These are phyloP conservation scores for Ramularia endophylla DNA, from an alignment of 2,329 filamentous ascomycete species.

Conservation along the genomic window DNA sequence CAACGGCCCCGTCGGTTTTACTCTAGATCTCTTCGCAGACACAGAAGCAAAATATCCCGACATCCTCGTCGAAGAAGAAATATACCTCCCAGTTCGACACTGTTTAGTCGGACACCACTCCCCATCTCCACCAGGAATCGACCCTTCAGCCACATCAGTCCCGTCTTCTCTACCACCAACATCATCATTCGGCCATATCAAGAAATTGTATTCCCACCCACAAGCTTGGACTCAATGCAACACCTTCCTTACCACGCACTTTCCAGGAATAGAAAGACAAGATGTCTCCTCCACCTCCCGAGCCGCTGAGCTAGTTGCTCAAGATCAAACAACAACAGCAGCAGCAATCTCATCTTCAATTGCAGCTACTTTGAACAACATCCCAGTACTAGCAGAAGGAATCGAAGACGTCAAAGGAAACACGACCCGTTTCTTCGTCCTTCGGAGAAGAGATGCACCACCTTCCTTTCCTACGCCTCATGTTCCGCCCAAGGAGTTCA, in stretches of 20 bases:
- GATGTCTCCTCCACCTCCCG: conserved; percentile 82
- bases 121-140: conserved; percentile 1
- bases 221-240: conserved; percentile 94
- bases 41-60: conserved; percentile 57
- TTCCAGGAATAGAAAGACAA: conserved; percentile 69
- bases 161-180: neutral
- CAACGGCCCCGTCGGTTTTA: conserved; percentile 87
- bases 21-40: conserved; percentile 83
- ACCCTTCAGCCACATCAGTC: neutral
- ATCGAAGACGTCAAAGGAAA: conserved; percentile 74
- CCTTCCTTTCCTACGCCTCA: conserved; percentile 64
- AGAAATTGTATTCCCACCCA: conserved; percentile 82
- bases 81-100: conserved; percentile 83
- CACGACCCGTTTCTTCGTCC: conserved; percentile 70
- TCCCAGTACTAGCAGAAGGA: conserved; percentile 62
- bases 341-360: conserved; percentile 75
- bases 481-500: conserved; percentile 32
- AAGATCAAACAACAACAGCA: conserved; percentile 46
- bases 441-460: conserved; percentile 63
- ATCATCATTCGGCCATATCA: conserved; percentile 52
- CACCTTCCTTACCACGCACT: conserved; percentile 61
- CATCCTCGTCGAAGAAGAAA: conserved; percentile 73
- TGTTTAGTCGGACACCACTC: conserved; percentile 60
- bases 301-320: conserved; percentile 69
- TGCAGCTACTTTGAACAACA: conserved; percentile 61